Conservation (phyloP, 2,329 filamentous ascomycete species). For the Ophioceras dolichostomum region DNA sequence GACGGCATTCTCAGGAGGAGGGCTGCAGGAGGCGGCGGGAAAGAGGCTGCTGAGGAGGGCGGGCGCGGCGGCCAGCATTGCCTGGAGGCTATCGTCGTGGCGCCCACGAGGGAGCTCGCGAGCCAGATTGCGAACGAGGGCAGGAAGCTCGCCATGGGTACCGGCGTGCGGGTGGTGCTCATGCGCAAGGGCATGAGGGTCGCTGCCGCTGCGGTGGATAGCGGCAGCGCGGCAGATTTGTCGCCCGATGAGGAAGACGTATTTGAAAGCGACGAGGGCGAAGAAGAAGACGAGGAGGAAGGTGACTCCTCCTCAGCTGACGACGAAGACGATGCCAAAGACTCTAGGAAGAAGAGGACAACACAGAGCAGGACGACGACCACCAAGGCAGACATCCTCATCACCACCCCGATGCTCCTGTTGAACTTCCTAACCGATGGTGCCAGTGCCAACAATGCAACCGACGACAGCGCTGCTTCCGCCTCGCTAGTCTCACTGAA, state of each 20-base stretch:
- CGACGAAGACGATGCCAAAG: slow-evolving; percentile 15
- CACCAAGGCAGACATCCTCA: slow-evolving; percentile 66
- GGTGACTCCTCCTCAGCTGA: slow-evolving; percentile 20
- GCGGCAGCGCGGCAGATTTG: slow-evolving; percentile 14
- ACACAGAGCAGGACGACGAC: slow-evolving; percentile 16
- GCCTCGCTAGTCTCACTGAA: no score
- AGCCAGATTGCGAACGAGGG: slow-evolving; percentile 77
- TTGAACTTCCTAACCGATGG: slow-evolving; percentile 54
- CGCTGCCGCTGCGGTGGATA: slow-evolving; percentile 27
- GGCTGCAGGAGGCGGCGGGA: slow-evolving; percentile 17
- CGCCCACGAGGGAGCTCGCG: slow-evolving; percentile 67
- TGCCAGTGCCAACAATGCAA: no score
- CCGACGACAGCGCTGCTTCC: no score
- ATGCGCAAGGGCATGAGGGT: slow-evolving; percentile 81
- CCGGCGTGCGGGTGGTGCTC: slow-evolving; percentile 64
- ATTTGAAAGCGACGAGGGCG: slow-evolving; percentile 5
- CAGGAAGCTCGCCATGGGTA: slow-evolving; percentile 59
- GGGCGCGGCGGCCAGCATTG: slow-evolving; percentile 24
- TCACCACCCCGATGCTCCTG: slow-evolving; percentile 69
- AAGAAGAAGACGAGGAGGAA: slow-evolving; percentile 20
- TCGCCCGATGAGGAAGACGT: slow-evolving; percentile 23
- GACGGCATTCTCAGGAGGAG: slow-evolving; percentile 55
- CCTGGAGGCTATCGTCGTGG: slow-evolving; percentile 58
- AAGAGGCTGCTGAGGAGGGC: slow-evolving; percentile 18
- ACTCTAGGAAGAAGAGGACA: slow-evolving; percentile 9